Evolutionary conservation across 179 eudicot genomes (phyloP), one percentile per base, ranked within the genome.

Genomic region (Beta macrorhiza): DNA sequence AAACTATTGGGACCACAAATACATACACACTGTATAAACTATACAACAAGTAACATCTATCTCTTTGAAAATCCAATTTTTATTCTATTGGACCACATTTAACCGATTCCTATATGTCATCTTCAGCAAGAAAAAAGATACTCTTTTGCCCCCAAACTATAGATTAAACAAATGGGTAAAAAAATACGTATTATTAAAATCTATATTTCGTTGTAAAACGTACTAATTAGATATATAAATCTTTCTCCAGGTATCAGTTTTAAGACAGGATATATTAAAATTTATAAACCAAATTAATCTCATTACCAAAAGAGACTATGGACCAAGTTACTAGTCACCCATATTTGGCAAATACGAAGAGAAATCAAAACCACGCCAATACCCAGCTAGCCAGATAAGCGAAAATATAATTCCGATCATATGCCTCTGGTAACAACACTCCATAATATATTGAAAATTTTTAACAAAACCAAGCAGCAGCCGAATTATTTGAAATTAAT

Each of bases 1-100:
- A 49, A 42, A 19, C 15, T 58, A 72, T 44, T 79, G 82, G 85
- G 85, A 79, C 85, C 85, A 83, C 82, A 67, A 57, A 52, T 29
- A 20, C 13, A 16, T 25, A 45, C 22, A 37, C 19, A 25, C 17
- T 29, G 8, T 42, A n/a, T 68, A 70, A 75, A 75, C 67, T 75
- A 58, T 56, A 56, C 78, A 57, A 55, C 65, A 75, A 57, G 64
- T 78, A 44, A 67, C 73, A 65, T 29, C 56, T 68, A 49, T 49
- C 67, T n/a, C 65, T n/a, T 53, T 67, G 56, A 6, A 49, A 49
- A 70, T 67, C 67, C 65, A 42, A 79, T 0, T 5, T 16, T 53
- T 67, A 13, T 22, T 7, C 45, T 61, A 49, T 61, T 67, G 84
- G 84, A 76, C 80, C 84, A 81, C 80, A 81, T 58, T 61, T 42